Evolutionary conservation across 805 yeast species (phyloP).

Genomic region (Lachancea sp.): DNA sequence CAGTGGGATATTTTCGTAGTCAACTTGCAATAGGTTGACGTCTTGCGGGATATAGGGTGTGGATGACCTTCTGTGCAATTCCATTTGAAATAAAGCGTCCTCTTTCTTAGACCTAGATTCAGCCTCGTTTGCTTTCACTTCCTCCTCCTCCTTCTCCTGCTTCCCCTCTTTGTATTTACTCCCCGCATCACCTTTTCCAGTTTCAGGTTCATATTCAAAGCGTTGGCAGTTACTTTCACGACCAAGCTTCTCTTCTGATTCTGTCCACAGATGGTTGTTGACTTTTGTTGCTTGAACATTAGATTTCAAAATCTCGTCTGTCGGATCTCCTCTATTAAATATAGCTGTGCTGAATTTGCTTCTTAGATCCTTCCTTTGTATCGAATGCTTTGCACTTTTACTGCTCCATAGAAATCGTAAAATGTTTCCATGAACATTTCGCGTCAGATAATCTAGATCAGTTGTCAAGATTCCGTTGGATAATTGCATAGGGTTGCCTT

Average conservation of each 20-base stretch:
- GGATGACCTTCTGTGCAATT: slow-evolving; percentile 26
- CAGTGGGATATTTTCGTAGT: slow-evolving; percentile 7
- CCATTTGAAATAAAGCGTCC: slow-evolving; percentile 21
- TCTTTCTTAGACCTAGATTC: neutral
- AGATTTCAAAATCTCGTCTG: slow-evolving; percentile 11
- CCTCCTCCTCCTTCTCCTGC: neutral
- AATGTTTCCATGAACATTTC: slow-evolving; percentile 31
- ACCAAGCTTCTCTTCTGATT: slow-evolving; percentile 11
- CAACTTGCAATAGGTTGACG: slow-evolving; percentile 7
- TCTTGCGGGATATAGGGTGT: slow-evolving; percentile 13
- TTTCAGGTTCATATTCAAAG: neutral
- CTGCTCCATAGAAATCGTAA: slow-evolving; percentile 44
- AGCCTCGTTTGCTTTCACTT: neutral
- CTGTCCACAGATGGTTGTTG: slow-evolving; percentile 12
- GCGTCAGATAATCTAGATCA: slow-evolving; percentile 32
- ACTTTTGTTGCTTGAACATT: slow-evolving; percentile 3
- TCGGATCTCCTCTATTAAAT: slow-evolving; percentile 24
- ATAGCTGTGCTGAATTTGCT: slow-evolving; percentile 15
- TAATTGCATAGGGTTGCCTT: slow-evolving; percentile 31
- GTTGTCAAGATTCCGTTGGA: slow-evolving; percentile 37
- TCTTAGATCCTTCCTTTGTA: slow-evolving; percentile 3
- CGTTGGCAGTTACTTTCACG: slow-evolving; percentile 10
- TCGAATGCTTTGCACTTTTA: slow-evolving; percentile 38
- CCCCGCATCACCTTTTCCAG: neutral
- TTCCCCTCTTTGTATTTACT: neutral